Conservation (phyloP, 306 rosid genomes). For the Pyrus bretschneideri region DNA sequence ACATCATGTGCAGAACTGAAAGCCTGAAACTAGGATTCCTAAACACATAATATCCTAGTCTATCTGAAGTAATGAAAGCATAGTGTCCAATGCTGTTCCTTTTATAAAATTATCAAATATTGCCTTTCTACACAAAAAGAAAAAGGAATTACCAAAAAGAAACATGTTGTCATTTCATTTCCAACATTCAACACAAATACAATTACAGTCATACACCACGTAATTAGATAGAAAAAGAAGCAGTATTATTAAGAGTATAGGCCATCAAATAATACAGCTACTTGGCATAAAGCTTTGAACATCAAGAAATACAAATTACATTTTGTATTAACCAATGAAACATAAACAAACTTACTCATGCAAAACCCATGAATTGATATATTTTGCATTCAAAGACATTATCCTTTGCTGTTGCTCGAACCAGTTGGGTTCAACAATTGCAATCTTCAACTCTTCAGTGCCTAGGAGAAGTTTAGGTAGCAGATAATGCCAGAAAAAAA, state of each 20-base stretch:
- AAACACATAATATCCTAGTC: neutral
- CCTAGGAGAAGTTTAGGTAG: conserved; percentile 36
- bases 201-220: neutral
- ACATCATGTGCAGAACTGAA: neutral
- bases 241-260: neutral
- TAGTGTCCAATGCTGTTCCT: neutral
- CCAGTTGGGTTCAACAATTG: conserved; percentile 62
- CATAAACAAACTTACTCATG: conserved; percentile 45
- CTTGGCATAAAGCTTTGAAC: neutral
- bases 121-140: neutral
- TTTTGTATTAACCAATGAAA: neutral
- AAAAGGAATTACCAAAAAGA: neutral
- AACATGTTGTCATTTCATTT: neutral
- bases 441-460: conserved; percentile 67
- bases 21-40: neutral
- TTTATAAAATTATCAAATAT: too few relatives aligned
- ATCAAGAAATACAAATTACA: neutral
- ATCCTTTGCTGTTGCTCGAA: conserved; percentile 50
- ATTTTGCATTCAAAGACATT: conserved; percentile 52
- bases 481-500: neutral
- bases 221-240: neutral
- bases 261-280: neutral
- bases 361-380: conserved; percentile 51
- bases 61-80: neutral
- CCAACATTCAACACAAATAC: neutral